phyloP scores from a whole-genome alignment of 148 eudicot genomes.

The Heliamphora exappendiculata region DNA sequence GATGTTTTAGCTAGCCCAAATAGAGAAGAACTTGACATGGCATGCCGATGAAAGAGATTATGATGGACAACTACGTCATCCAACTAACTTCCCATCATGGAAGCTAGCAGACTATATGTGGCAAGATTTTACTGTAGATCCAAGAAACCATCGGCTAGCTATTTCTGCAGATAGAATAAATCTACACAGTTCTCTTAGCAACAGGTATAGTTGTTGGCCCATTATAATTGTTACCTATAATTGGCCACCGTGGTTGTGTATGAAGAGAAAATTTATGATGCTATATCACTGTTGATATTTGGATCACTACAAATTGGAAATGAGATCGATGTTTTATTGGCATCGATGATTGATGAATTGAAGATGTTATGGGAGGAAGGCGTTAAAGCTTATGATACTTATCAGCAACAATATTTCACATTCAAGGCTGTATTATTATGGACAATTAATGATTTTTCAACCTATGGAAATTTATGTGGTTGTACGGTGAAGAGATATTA shows the following conservation, averaged over 20 bases:
- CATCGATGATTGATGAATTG: too few relatives aligned
- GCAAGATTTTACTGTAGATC: too few relatives aligned
- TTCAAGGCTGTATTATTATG: not conserved
- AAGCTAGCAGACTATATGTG: too few relatives aligned
- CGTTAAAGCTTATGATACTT: not conserved
- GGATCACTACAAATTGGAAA: too few relatives aligned
- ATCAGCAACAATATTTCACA: not conserved
- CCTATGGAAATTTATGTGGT: not conserved
- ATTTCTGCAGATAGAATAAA: too few relatives aligned
- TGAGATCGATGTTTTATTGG: not conserved
- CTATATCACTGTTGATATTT: not conserved
- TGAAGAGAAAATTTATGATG: too few relatives aligned
- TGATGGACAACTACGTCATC: not conserved
- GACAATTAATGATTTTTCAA: not conserved
- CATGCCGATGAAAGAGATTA: not conserved
- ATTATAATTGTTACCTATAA: too few relatives aligned
- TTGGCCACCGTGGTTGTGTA: too few relatives aligned
- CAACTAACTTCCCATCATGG: not conserved
- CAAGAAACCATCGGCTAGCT: not conserved
- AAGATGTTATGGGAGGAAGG: too few relatives aligned
- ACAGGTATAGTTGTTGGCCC: too few relatives aligned
- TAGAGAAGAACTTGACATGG: not conserved
- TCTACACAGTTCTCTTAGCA: too few relatives aligned
- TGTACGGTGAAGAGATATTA: not conserved
- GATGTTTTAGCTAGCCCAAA: not conserved